A percentile compares a stretch with the other conserved stretches of the same genome.
Conservation (phyloP, 1,139 yeast genomes). For the Candida tropicalis region DNA sequence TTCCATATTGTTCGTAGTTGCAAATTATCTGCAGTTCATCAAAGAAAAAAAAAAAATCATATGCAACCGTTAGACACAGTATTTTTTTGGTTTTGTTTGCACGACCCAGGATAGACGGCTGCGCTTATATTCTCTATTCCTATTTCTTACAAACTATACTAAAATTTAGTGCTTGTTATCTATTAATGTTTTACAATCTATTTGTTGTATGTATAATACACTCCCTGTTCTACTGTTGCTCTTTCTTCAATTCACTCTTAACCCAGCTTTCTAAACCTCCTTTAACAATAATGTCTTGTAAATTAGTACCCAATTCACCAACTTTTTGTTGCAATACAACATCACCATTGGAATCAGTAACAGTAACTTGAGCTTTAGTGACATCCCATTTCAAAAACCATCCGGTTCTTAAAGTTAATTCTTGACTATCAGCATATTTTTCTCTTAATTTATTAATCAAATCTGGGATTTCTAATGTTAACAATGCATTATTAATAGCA, state of each 20-base stretch:
- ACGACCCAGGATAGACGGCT: too few relatives aligned
- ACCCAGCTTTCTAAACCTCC: constrained; percentile 99
- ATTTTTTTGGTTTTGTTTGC: too few relatives aligned
- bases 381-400: constrained; percentile 95
- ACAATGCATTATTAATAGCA: constrained; percentile 90
- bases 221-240: neutral
- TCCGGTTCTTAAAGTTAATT: constrained; percentile 91
- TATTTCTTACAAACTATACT: too few relatives aligned
- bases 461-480: constrained; percentile 91
- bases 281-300: constrained; percentile 94
- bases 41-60: too few relatives aligned
- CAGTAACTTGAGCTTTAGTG: constrained; percentile 75
- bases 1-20: too few relatives aligned
- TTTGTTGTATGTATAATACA: too few relatives aligned
- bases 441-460: constrained; percentile 77
- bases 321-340: constrained; percentile 81
- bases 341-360: constrained; percentile 67
- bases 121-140: too few relatives aligned
- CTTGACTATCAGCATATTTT: constrained; percentile 56
- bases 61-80: too few relatives aligned
- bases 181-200: too few relatives aligned
- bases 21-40: too few relatives aligned
- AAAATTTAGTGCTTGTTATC: too few relatives aligned
- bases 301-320: constrained; percentile 91
- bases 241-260: constrained; percentile 60